Base-by-base conservation (phyloP, 2,329 filamentous ascomycete species). In the Arthrobotrys sphaeroides region DNA sequence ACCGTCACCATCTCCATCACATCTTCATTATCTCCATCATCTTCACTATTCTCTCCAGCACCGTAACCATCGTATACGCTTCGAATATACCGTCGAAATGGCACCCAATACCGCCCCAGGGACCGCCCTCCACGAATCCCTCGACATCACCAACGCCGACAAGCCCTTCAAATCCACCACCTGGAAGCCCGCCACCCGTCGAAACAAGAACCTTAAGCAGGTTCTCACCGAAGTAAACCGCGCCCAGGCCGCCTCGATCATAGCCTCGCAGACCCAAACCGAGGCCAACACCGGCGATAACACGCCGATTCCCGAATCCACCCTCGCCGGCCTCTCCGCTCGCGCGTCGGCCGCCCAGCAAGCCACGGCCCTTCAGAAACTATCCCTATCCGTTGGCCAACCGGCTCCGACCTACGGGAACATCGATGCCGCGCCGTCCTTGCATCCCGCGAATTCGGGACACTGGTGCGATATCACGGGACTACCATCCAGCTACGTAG, bases 191-290 rank as follows among this genome's bases (percentile, higher is more conserved):
- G 93, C 94, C 78, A 91, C 94, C 83, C 93, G 95, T 60, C 92
- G 95, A 83, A 99, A 99, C 88, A 99, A 99, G 86, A 98, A 97
- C 83, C 90, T 98, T 83, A 98, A 98, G 84, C 92, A 96, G 80
- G 95, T 99, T 77, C 87, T 99, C 76, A 91, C 93, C 73, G 95
- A 99, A 80, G 92, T 91, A 10, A 89, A 91, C 20, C 90, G 93
- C 79, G 92, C 91, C 81, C 94, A 98, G 85, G 92, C 93, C n/a
- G 73, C 79, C 83, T 88, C 60, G 87, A 86, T 40, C 89, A 85
- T 88, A 88, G 5, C 85, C 81, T 1, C 79, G 12, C 73, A 77
- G 31, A 66, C 24, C 16, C 67, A 77, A 2, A 77, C 73, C 31
- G 66, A 72, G 28, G 61, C 66, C 0, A 67, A 77, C 51, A 77